Conservation (phyloP, 805 yeast genomes). For the Scheffersomyces ergatensis region DNA sequence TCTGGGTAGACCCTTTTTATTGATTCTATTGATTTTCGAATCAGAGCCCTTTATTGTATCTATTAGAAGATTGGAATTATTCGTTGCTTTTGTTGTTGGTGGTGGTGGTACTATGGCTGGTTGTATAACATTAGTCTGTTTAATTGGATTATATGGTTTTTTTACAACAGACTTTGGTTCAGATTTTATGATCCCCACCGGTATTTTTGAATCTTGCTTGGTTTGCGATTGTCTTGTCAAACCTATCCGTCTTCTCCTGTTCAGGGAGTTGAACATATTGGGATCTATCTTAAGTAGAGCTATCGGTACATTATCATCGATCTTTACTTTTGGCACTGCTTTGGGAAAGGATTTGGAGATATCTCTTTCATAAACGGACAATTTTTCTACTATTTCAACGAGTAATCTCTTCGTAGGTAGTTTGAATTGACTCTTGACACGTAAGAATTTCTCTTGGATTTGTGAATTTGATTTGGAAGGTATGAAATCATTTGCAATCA, state of each 20-base stretch:
- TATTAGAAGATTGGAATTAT: no score
- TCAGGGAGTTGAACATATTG: neutral
- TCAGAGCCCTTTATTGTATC: neutral
- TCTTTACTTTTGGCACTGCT: conserved; percentile 9
- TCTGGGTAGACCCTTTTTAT: neutral
- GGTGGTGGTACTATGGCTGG: no score
- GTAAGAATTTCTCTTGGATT: conserved; percentile 7
- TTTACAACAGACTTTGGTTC: neutral
- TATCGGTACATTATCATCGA: neutral
- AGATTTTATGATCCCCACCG: neutral
- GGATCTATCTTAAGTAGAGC: neutral
- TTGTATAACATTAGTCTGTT: neutral
- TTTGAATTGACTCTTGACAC: conserved; percentile 17
- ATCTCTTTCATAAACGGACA: conserved; percentile 38
- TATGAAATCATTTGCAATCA: conserved; percentile 33
- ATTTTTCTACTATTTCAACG: conserved; percentile 25
- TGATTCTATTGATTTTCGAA: neutral
- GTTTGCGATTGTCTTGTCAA: neutral
- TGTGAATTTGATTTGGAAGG: conserved; percentile 4
- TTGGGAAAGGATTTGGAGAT: conserved; percentile 16
- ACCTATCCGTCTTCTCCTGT: neutral
- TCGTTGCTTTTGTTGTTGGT: no score
- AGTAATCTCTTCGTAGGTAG: conserved; percentile 25
- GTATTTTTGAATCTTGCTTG: neutral
- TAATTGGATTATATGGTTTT: neutral